Evolutionary conservation across 805 yeast genomes (phyloP), one percentile per base, ranked within the genome.

Genomic region (Candida endomychidarum): DNA sequence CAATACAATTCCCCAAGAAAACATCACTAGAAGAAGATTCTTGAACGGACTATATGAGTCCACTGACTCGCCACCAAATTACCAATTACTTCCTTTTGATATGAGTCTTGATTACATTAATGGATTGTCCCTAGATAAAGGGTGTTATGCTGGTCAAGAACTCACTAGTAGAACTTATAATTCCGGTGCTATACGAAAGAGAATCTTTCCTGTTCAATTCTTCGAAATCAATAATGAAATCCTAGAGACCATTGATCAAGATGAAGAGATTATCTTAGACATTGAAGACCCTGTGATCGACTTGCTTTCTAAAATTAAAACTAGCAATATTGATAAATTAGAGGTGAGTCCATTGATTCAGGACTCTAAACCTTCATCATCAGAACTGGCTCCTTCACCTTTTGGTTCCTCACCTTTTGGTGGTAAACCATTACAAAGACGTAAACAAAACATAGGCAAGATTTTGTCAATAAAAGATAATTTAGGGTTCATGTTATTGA

Each of bases 141-240:
- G 99, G 2, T 93, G 99, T 58, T 93, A 93, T 53, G 82, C 88
- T 11, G 99, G 99, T 1, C 99, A 93, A 61, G 99, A 93, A 58
- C 69, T 93, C 37, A 90, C 97, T 0, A 88, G 90, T 12, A 75
- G 99, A 52, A 83, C 97, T 0, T 82, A 75, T 54, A 86, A 86
- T 45, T 80, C 83, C 22, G 96, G 96, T 3, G 76, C 81, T 1
- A 77, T 90, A n/a, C 72, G 95, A 21, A 89, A 90, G 53, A 69
- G 98, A 40, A 67, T 88, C 2, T 77, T 86, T 34, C 97, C 98
- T 0, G 79, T 63, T 4, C 63, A 58, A 38, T 65, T 68, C 33
- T 64, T 57, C 27, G 53, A 45, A 7, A 38, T 58, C 0, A 36
- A 29, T 6, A 46, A 45, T 3, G 49, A 35, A 11, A 29, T 30